A percentile compares a stretch with the other conserved stretches of the same genome.
These are phyloP conservation scores for Termitomyces sp. DNA, from an alignment of 768 basidiomycete species.

Conservation along the genomic window DNA sequence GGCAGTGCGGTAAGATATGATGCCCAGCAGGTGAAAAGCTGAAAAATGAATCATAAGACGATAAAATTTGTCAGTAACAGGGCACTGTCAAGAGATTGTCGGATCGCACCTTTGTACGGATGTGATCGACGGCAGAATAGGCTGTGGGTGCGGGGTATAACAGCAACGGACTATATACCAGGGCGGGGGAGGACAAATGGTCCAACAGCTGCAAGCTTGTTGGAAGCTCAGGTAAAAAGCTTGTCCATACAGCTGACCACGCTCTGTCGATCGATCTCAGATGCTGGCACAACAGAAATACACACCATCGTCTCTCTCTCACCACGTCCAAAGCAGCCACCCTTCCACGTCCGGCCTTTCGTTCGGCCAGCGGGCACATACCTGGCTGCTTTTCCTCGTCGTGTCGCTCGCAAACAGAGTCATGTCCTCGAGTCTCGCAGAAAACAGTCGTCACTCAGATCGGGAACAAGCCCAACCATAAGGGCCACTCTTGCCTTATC, in stretches of 20 bases:
- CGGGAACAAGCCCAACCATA: slow-evolving; percentile 11
- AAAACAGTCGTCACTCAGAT: slow-evolving; percentile 8
- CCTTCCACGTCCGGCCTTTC: not conserved
- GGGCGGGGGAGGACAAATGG: not conserved
- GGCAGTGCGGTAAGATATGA: slow-evolving; percentile 2
- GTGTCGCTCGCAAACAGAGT: not conserved
- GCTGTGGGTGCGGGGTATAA: not conserved
- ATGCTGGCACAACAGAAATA: slow-evolving; percentile 11
- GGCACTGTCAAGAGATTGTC: slow-evolving; percentile 14
- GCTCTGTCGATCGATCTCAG: slow-evolving; percentile 18
- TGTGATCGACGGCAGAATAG: slow-evolving; percentile 21
- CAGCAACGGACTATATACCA: not conserved
- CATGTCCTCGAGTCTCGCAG: not conserved
- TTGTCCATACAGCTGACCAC: slow-evolving; percentile 12
- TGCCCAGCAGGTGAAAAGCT: not conserved
- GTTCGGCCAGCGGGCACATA: not conserved
- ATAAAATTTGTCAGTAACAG: slow-evolving; percentile 13
- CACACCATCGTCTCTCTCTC: not conserved
- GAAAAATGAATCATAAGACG: slow-evolving; percentile 6
- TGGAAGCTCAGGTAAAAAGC: slow-evolving; percentile 11
- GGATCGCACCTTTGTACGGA: slow-evolving; percentile 19
- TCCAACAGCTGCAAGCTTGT: not conserved
- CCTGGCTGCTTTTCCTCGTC: not conserved
- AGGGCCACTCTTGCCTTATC: slow-evolving; percentile 12
- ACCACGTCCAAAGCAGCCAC: not conserved